Evolutionary conservation across 148 eudicot species (phyloP), one percentile per base, ranked within the genome.

Genomic region (Chenopodium suecicum): DNA sequence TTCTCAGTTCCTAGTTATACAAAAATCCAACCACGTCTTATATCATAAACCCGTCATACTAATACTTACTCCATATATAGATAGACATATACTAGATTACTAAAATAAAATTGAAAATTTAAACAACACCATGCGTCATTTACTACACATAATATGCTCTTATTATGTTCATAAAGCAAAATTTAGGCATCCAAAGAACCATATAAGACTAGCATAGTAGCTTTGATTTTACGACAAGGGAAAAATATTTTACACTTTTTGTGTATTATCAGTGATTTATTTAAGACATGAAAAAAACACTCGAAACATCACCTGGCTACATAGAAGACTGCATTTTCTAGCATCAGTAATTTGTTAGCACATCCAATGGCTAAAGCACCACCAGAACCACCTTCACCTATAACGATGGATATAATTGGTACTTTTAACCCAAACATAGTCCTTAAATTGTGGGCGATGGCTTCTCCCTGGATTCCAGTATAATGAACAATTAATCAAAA

Each of bases 341-440:
- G 92, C 91, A 93, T 89, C 68, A 93, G 75, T 80, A 93, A 81
- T 78, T 89, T 93, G 82, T 93, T 92, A 78, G 92, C 95, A 90
- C 98, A 93, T 17, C 94, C 98, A 85, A 93, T 92, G 79, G 98
- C 95, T 77, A 94, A 83, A 82, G 95, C 98, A 84, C 98, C 98
- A 77, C 98, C 98, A 83, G 98, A 92, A 50, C 98, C 98, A 76
- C 98, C 98, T 91, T 94, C 98, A 74, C 98, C 98, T 76, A 90
- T 92, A n/a, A 94, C 92, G 80, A 94, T 89, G 78, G 95, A 94
- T 66, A 94, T 48, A 80, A 94, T 86, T 44, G 98, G 95, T 71
- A 94, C 95, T 86, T 91, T 90, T 76, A 94, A 82, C 78, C 98
- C 98, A 83, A 94, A 94, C 98, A 94, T 94, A 70, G 95, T 87